Conservation (phyloP, 2,329 filamentous ascomycete species). For the Phialophora verrucosa region DNA sequence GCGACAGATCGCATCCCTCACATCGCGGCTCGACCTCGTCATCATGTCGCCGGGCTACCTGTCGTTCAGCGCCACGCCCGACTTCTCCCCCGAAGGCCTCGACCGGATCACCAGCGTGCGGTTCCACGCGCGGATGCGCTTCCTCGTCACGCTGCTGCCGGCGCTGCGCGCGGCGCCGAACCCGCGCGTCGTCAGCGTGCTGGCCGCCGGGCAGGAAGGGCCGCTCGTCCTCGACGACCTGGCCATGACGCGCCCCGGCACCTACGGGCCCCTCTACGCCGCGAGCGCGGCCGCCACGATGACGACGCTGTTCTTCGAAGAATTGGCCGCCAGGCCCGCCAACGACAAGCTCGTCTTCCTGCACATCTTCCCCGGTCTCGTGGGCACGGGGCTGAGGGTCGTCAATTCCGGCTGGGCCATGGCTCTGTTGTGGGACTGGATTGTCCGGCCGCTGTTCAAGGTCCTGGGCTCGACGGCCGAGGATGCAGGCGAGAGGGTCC, state of each 20-base stretch:
- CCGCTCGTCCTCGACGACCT: conserved; percentile 55
- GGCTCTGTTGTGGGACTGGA: conserved; percentile 30
- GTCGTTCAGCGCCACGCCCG: conserved; percentile 43
- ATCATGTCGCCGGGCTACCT: conserved; percentile 32
- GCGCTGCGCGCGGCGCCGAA: conserved; percentile 34
- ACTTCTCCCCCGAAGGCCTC: conserved; percentile 62
- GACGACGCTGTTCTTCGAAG: conserved; percentile 57
- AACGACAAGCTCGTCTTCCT: conserved; percentile 57
- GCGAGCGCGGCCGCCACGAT: conserved; percentile 57
- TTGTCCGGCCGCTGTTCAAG: conserved; percentile 20
- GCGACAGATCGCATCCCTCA: background rate
- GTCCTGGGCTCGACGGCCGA: conserved; percentile 37
- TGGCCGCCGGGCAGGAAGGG: conserved; percentile 60
- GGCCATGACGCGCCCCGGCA: conserved; percentile 45
- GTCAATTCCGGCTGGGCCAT: conserved; percentile 28
- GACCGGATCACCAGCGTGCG: conserved; percentile 58
- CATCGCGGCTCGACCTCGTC: conserved; percentile 26
- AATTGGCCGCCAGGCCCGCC: conserved; percentile 48
- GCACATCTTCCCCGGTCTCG: conserved; percentile 56
- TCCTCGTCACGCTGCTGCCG: conserved; percentile 63
- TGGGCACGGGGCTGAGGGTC: conserved; percentile 52
- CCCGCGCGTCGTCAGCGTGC: conserved; percentile 60
- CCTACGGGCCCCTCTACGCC: conserved; percentile 48
- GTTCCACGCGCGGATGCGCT: conserved; percentile 64
- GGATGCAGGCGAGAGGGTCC: conserved; percentile 55